Conservation (phyloP, 257 asterid genomes). For the Eucommia ulmoides region DNA sequence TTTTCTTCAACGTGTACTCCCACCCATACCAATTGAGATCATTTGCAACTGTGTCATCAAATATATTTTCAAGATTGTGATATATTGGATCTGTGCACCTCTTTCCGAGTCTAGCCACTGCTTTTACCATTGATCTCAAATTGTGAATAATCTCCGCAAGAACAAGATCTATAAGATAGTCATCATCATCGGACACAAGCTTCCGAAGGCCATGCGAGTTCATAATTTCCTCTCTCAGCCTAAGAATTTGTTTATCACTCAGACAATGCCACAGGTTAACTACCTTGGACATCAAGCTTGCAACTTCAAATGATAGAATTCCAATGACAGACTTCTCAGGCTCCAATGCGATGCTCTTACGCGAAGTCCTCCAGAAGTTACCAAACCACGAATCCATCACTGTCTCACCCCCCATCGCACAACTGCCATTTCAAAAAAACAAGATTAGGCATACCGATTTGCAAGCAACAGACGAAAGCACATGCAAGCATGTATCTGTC, state of each 20-base stretch:
- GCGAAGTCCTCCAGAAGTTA: constrained; percentile 58
- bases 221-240: constrained; percentile 52
- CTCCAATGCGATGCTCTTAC: constrained; percentile 36
- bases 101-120: constrained; percentile 55
- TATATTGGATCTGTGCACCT: constrained; percentile 44
- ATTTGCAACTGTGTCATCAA: constrained; percentile 35
- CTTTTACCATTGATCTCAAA: constrained; percentile 34
- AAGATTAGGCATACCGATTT: no score
- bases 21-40: constrained; percentile 43
- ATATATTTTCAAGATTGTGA: constrained; percentile 42
- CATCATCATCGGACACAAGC: constrained; percentile 54
- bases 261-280: constrained; percentile 60
- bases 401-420: constrained; percentile 46
- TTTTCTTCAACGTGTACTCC: constrained; percentile 57
- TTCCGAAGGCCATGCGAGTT: constrained; percentile 50
- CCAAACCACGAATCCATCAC: constrained; percentile 48
- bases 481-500: no score
- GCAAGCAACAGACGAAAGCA: no score
- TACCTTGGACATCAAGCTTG: constrained; percentile 68
- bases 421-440: no score
- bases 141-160: constrained; percentile 54
- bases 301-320: constrained; percentile 62
- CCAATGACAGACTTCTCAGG: constrained; percentile 42
- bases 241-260: constrained; percentile 35
- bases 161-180: constrained; percentile 59